Conservation (phyloP, 768 basidiomycete species). For the Leccinum truebloodii region DNA sequence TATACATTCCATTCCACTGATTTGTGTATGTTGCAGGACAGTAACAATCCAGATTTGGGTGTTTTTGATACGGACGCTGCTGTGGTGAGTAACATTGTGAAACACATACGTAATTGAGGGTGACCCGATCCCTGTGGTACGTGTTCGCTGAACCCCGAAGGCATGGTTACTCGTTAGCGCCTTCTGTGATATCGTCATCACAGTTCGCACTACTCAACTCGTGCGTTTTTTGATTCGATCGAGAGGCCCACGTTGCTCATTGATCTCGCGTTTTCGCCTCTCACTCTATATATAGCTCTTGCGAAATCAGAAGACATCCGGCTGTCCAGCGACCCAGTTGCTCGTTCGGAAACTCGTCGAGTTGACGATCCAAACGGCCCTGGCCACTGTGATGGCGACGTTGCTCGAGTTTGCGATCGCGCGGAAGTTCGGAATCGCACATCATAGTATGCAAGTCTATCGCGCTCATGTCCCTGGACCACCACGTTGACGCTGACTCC, state of each 20-base stretch:
- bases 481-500: background rate
- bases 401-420: slow-evolving; percentile 13
- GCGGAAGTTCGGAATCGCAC: slow-evolving; percentile 7
- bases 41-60: background rate
- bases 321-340: slow-evolving; percentile 5
- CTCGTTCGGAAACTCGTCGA: slow-evolving; percentile 14
- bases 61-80: slow-evolving; percentile 10
- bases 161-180: slow-evolving; percentile 16
- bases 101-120: background rate
- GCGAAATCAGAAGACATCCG: background rate
- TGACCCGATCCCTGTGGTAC: background rate
- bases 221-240: slow-evolving; percentile 2
- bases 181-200: slow-evolving; percentile 13
- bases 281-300: slow-evolving; percentile 7
- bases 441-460: slow-evolving; percentile 9
- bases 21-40: background rate
- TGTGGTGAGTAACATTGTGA: slow-evolving; percentile 1
- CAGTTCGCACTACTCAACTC: slow-evolving; percentile 11
- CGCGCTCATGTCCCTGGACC: background rate
- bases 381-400: slow-evolving; percentile 14
- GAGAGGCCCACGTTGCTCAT: background rate
- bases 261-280: background rate
- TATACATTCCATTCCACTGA: background rate
- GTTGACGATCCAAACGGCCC: slow-evolving; percentile 14
- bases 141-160: slow-evolving; percentile 1